Base-by-base conservation (phyloP, 2,329 filamentous ascomycete genomes). In the Fusarium bulbicola region DNA sequence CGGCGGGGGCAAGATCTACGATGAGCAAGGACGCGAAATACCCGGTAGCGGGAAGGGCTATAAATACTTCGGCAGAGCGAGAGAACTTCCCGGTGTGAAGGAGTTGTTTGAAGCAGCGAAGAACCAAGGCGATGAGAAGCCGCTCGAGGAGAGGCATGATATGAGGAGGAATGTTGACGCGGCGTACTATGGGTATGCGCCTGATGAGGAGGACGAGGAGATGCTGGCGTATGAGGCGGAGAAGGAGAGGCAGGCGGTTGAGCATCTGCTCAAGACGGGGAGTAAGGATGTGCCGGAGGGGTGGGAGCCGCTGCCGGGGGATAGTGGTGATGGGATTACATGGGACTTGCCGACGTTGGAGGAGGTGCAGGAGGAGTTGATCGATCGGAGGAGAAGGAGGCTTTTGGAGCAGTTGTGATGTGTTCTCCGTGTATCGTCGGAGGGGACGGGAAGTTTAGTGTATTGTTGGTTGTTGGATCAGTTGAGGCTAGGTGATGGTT, bases 161-260 rank as follows among this genome's bases (percentile, higher is more conserved):
- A 80, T 95, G 76, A 84, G 92, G 68, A 91, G 89, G 83, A 89
- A 92, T 76, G 95, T 99, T 14, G 94, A 99, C 83, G 96, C 96
- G 18, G 92, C 92, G 37, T 99, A 99, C 82, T 99, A 98, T 81
- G 96, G 96, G 45, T 99, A 97, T 82, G 95, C 95, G 69, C 88
- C 95, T 13, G 94, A 95, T 76, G 95, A 98, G 82, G 96, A 98
- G 82, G 94, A 97, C 81, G 93, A 92, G 1, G 90, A 88, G 50
- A 80, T 98, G 79, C 81, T 98, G 72, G 89, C 86, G 58, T 97
- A 97, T 80, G 96, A 99, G 86, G 88, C 85, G 50, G 86, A 90
- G 78, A 96, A 95, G 84, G 96, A 98, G 86, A 88, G 90, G 74
- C 93, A 97, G 80, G 94, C 95, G 0, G 86, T 90, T 68, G 91